Conservation (phyloP, 2,329 filamentous ascomycete species). For the Corniculantispora saksenae region DNA sequence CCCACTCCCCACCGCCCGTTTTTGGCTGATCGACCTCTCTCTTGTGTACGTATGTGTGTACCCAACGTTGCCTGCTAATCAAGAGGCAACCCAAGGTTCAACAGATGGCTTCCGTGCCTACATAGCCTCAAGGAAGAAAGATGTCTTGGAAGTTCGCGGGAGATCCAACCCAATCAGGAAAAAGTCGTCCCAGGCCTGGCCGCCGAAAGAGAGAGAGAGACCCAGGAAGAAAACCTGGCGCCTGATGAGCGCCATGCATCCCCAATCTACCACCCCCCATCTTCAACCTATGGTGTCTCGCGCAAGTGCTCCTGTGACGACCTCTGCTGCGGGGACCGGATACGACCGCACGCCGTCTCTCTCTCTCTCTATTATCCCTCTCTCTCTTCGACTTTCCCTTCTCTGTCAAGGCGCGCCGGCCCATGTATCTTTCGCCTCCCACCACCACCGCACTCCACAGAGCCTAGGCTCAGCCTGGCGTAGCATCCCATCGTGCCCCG, state of each 20-base stretch:
- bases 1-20: background rate
- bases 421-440: background rate
- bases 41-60: too few species aligned
- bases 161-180: conserved; percentile 22
- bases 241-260: conserved; percentile 25
- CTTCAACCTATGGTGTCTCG: background rate
- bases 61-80: background rate
- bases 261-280: background rate
- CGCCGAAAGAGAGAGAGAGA: too few species aligned
- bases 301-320: conserved; percentile 7
- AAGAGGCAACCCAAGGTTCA: too few species aligned
- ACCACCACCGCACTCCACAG: background rate
- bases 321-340: background rate
- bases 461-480: background rate
- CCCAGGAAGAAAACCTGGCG: conserved; percentile 11
- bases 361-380: background rate
- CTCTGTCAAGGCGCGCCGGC: too few species aligned
- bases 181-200: too few species aligned
- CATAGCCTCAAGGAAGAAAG: too few species aligned
- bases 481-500: too few species aligned
- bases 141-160: conserved; percentile 5
- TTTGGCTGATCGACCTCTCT: too few species aligned
- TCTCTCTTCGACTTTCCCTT: too few species aligned
- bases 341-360: background rate
- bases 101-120: too few species aligned